Evolutionary conservation across 306 rosid species (phyloP).

Genomic region (Cucumis cinereus): DNA sequence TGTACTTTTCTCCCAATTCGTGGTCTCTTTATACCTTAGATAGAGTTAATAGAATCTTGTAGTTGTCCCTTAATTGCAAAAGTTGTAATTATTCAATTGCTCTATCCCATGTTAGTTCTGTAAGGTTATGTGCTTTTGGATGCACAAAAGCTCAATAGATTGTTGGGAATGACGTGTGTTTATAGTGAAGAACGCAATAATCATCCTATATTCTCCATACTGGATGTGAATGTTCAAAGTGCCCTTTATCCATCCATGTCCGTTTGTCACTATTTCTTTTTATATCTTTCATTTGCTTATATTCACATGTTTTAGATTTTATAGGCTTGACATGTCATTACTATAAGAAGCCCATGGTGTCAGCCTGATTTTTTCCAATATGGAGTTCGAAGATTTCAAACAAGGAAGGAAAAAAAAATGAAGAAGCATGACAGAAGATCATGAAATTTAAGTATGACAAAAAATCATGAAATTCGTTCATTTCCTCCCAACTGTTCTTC

Average conservation of each 20-base stretch:
- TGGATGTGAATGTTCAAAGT: neutral
- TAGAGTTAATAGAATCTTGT: constrained; percentile 23
- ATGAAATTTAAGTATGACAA: neutral
- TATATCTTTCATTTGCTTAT: neutral
- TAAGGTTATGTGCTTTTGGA: constrained; percentile 27
- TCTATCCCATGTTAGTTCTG: constrained; percentile 26
- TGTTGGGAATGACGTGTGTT: constrained; percentile 1
- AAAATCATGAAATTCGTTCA: neutral
- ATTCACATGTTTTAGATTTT: neutral
- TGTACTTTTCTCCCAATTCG: constrained; percentile 71
- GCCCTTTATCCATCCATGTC: neutral
- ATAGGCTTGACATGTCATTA: neutral
- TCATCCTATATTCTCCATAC: neutral
- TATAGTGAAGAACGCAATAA: neutral
- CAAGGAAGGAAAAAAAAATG: neutral
- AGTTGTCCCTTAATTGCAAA: constrained; percentile 27
- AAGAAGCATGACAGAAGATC: neutral
- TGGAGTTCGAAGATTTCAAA: neutral
- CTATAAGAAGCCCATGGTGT: neutral
- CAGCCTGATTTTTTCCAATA: neutral
- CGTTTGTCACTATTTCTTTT: neutral
- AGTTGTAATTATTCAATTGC: constrained; percentile 80
- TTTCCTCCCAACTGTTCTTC: neutral
- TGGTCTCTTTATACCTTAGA: constrained; percentile 83
- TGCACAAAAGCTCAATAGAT: neutral